Base-by-base conservation (phyloP, 2,329 filamentous ascomycete species). In the Macrophomina pseudophaseolina region DNA sequence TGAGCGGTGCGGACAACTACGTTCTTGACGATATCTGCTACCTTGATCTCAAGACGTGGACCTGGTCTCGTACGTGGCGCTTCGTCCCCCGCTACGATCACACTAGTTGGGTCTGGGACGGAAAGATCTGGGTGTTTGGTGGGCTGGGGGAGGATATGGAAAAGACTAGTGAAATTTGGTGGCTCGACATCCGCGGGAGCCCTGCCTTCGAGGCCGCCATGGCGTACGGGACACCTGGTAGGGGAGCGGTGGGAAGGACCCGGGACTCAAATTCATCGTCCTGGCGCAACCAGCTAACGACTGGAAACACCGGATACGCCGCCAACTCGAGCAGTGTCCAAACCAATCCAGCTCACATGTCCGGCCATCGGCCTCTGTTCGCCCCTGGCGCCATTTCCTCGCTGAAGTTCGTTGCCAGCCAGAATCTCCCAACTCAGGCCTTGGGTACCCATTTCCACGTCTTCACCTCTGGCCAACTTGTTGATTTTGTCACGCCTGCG, bases 11-110 rank as follows among this genome's bases (percentile, higher is more conserved):
- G 71, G 93, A 95, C 71, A 97, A 93, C 75, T 90, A 92, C 72
- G 94, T 98, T 30, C 84, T 98, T 58, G 94, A 98, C 76, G 95
- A 99, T 75, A 93, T 99, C 60, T 97, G 93, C 81, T 99, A 97
- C 75, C 86, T 99, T 58, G 95, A 99, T 76, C 84, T 99, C 54
- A 97, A 97, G 82, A 98, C 95, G 1, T 97, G 93, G 85, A 97
- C 94, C 0, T 99, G 95, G 95, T 98, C 94, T 66, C 89, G 93
- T 66, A 90, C 93, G 48, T 99, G 95, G 95, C 91, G 90, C 68
- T 99, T 99, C 76, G 94, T 97, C 32, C 90, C 92, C 58, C 88
- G 95, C 46, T 99, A 97, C 75, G 95, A 99, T 73, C 95, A 99
- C 76, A 93, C 93, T 16, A 93, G 92, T 63, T 97, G 94, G 85